Percentiles rank a stretch among this genome's conserved stretches.
Evolutionary conservation across 2,329 filamentous ascomycete genomes (phyloP).

Genomic region (Setomelanomma holmii): DNA sequence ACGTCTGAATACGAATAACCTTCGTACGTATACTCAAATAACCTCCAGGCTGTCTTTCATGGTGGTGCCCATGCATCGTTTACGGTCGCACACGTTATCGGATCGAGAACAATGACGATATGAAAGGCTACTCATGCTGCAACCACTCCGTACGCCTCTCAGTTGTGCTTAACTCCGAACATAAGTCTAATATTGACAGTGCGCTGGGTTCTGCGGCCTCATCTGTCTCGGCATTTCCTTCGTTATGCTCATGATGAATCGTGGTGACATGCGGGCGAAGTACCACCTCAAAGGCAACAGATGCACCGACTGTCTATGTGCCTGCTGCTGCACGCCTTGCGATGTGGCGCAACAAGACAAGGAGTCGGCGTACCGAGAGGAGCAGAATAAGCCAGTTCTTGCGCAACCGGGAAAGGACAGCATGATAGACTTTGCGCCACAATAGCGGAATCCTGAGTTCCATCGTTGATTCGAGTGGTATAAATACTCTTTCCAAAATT

Average conservation of each 20-base stretch:
- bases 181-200: constrained; percentile 27
- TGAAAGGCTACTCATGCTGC: constrained; percentile 36
- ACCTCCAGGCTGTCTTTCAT: constrained; percentile 37
- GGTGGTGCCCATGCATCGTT: constrained; percentile 43
- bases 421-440: constrained; percentile 31
- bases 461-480: too few relatives aligned
- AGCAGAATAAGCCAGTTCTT: constrained; percentile 16
- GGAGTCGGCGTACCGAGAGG: constrained; percentile 35
- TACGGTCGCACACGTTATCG: constrained; percentile 42
- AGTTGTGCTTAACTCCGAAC: not conserved
- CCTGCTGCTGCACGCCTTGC: constrained; percentile 44
- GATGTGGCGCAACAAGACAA: constrained; percentile 46
- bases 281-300: constrained; percentile 41
- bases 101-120: constrained; percentile 32
- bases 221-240: constrained; percentile 33
- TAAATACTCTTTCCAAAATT: too few relatives aligned
- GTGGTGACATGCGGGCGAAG: constrained; percentile 42
- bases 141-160: constrained; percentile 31
- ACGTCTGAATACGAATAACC: constrained; percentile 10
- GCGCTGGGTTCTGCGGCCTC: constrained; percentile 36
- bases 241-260: constrained; percentile 41
- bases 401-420: constrained; percentile 29
- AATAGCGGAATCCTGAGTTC: constrained; percentile 20
- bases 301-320: constrained; percentile 44
- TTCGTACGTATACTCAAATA: constrained; percentile 7